A percentile compares a stretch with the other conserved stretches of the same genome.
These are phyloP conservation scores for Neonectria hederae DNA, from an alignment of 2,329 filamentous ascomycete species.

Conservation along the genomic window DNA sequence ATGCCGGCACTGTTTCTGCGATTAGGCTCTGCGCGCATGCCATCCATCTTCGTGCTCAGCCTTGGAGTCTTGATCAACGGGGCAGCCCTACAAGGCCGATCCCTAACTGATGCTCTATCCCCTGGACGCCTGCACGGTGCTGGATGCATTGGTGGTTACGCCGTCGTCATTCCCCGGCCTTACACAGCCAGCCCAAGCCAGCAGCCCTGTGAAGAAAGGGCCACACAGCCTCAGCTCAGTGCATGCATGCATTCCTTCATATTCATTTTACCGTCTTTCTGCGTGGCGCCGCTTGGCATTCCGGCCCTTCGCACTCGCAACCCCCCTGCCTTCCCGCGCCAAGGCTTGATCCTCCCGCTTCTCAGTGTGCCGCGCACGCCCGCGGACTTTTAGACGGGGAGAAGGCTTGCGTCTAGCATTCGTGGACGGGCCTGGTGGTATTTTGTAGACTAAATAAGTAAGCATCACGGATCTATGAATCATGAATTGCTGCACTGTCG, in stretches of 20 bases:
- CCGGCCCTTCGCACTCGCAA: background rate
- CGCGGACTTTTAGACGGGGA: conserved; percentile 3
- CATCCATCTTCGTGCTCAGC: background rate
- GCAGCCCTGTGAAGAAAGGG: background rate
- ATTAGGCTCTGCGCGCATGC: background rate
- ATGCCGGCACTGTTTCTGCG: background rate
- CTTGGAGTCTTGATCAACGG: background rate
- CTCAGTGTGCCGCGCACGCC: conserved; percentile 13
- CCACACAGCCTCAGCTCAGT: too few species aligned
- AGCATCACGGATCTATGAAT: too few species aligned
- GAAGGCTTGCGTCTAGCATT: too few species aligned
- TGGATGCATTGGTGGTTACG: background rate
- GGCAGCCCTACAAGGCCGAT: conserved; percentile 4
- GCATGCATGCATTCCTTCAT: background rate
- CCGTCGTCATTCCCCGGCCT: background rate
- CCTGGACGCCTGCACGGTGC: too few species aligned
- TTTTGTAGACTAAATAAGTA: too few species aligned
- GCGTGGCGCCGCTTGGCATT: background rate
- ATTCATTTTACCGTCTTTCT: background rate
- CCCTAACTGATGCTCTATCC: background rate
- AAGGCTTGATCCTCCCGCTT: conserved; percentile 16
- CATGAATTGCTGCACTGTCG: too few species aligned
- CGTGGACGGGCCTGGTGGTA: too few species aligned
- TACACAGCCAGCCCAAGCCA: background rate
- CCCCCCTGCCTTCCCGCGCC: background rate